These are phyloP conservation scores for Polyporus arcularius DNA, from an alignment of 768 basidiomycete genomes.

Conservation along the genomic window DNA sequence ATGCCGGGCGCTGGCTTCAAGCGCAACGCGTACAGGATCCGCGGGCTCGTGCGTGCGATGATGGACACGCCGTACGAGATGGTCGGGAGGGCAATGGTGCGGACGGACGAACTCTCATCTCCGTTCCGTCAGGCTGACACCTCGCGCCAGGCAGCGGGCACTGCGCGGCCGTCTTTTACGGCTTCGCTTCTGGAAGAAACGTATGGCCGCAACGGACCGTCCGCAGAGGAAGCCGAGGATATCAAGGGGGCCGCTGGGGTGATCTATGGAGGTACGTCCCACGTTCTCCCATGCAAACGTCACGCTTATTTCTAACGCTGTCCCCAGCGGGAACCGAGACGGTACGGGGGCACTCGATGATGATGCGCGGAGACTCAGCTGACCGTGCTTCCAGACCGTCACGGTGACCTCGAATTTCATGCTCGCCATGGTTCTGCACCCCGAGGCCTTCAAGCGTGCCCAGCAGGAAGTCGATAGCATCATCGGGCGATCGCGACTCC, in stretches of 20 bases:
- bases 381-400: constrained; percentile 34
- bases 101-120: neutral
- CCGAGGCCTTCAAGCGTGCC: constrained; percentile 39
- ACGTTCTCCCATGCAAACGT: neutral
- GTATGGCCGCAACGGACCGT: constrained; percentile 6
- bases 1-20: constrained; percentile 28
- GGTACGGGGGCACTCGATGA: constrained; percentile 8
- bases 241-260: constrained; percentile 24
- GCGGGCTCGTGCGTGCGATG: constrained; percentile 11
- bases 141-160: constrained; percentile 17
- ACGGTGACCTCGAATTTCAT: constrained; percentile 41
- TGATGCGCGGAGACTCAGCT: neutral
- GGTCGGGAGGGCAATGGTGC: constrained; percentile 20
- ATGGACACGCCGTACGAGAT: constrained; percentile 23
- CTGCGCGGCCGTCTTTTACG: constrained; percentile 23
- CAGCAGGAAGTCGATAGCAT: constrained; percentile 47
- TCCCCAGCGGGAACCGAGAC: constrained; percentile 26
- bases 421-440: constrained; percentile 42
- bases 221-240: constrained; percentile 22
- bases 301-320: neutral
- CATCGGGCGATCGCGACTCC: constrained; percentile 42
- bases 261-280: constrained; percentile 25
- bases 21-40: constrained; percentile 16
- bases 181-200: constrained; percentile 20
- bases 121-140: neutral